Evolutionary conservation across 345 rosid genomes (phyloP), one percentile per base, ranked within the genome.

Genomic region (Jatropha curcas): DNA sequence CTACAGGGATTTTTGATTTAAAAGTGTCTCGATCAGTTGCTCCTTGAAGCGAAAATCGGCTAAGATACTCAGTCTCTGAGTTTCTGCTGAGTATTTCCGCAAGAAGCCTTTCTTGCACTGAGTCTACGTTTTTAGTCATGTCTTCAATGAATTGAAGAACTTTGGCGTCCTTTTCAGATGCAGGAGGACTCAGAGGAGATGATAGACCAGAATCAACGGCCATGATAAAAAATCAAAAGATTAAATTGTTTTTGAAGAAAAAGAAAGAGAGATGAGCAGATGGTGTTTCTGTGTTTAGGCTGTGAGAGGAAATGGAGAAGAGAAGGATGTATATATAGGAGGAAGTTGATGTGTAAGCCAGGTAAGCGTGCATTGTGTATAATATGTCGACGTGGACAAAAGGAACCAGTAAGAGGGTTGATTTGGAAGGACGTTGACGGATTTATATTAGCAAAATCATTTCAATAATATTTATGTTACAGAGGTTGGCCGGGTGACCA

Each of bases 81-180:
- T 92, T 92, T 13, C 89, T 83, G 67, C 68, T 78, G 61, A 95
- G 81, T 27, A 95, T 95, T 77, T 92, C 98, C 0, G 83, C 81
- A 37, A 90, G 45, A 37, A 90, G 83, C 46, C 77, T 79, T 74
- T 88, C 80, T 67, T 95, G 99, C 67, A 88, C 93, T 5, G 65
- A 17, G 34, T 87, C 92, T 1, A 90, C 90, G 65, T 88, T 88
- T 76, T 82, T 67, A 9, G 98, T 91, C 84, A 84, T 85, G 59
- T 95, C 92, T 57, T 95, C 98, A 4, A 95, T 88, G 83, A 92
- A 84, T 16, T 74, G 82, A 64, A 95, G 85, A 20, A 92, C 90
- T 68, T 92, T 92, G 10, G 90, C 90, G 60, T 91, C 96, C 17
- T 87, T 92, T 55, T 91, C 92, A 72, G 88, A 82, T 0, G 88